These are phyloP conservation scores for Tolypocladium ovalisporum DNA, from an alignment of 2,329 filamentous ascomycete genomes.

Conservation along the genomic window DNA sequence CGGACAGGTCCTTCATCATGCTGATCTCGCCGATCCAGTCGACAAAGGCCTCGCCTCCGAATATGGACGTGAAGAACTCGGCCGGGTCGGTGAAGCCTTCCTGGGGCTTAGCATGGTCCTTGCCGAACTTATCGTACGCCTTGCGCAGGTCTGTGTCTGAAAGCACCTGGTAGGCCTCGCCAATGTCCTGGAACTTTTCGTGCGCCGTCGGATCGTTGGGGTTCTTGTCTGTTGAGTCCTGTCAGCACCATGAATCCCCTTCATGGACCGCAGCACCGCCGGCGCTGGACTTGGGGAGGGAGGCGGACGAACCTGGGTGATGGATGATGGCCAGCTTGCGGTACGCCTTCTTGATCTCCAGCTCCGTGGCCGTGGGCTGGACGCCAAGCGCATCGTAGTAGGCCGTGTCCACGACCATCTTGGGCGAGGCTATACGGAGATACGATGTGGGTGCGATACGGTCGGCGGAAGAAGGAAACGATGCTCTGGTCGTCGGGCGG, in stretches of 20 bases:
- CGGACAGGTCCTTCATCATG: conserved; percentile 95
- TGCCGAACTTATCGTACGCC: conserved; percentile 94
- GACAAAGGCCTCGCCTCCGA: conserved; percentile 88
- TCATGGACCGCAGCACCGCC: neutral
- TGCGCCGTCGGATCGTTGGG: conserved; percentile 90
- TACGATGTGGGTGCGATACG: neutral
- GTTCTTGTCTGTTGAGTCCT: conserved; percentile 67
- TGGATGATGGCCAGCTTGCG: conserved; percentile 89
- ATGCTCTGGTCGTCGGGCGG: neutral
- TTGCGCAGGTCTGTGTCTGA: conserved; percentile 78
- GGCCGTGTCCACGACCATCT: conserved; percentile 77
- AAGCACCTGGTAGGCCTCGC: conserved; percentile 67
- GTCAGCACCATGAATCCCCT: neutral
- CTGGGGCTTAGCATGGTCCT: conserved; percentile 82
- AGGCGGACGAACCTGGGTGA: conserved; percentile 56
- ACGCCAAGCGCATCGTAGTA: conserved; percentile 87
- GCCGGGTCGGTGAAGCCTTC: conserved; percentile 91
- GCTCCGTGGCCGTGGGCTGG: conserved; percentile 70
- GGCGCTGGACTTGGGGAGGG: neutral
- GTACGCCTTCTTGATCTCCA: conserved; percentile 97
- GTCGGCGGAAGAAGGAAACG: neutral
- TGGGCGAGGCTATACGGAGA: conserved; percentile 10
- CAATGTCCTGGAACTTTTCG: conserved; percentile 84
- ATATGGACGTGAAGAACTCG: conserved; percentile 98
- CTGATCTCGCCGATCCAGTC: conserved; percentile 98